These are phyloP conservation scores for Aspergillus novofumigatus DNA, from an alignment of 2,329 filamentous ascomycete species.

Conservation along the genomic window DNA sequence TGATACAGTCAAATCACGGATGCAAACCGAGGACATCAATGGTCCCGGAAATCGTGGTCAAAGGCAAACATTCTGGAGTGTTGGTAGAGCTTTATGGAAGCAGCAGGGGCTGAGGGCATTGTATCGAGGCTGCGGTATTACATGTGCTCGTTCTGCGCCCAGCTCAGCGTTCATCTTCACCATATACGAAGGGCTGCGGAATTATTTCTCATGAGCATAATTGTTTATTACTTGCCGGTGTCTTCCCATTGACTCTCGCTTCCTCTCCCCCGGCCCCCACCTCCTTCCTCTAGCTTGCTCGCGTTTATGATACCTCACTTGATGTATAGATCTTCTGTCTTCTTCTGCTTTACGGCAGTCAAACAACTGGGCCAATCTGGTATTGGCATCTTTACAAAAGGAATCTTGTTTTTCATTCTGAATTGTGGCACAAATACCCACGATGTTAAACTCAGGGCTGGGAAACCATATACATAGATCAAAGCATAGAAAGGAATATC, in stretches of 20 bases:
- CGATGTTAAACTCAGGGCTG: background rate
- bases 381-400: constrained; percentile 7
- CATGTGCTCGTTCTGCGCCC: constrained; percentile 78
- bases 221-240: background rate
- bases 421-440: background rate
- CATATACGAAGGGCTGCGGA: constrained; percentile 82
- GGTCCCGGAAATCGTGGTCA: constrained; percentile 39
- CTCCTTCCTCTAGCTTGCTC: background rate
- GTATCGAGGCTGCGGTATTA: constrained; percentile 94
- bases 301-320: constrained; percentile 17
- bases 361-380: constrained; percentile 10
- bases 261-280: background rate
- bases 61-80: constrained; percentile 66
- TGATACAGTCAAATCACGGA: constrained; percentile 94
- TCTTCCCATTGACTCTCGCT: background rate
- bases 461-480: background rate
- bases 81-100: constrained; percentile 70
- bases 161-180: constrained; percentile 99
- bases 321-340: constrained; percentile 6
- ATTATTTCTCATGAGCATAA: constrained; percentile 48
- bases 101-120: constrained; percentile 77
- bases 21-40: constrained; percentile 77
- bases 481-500: background rate
- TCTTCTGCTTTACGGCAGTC: constrained; percentile 5
- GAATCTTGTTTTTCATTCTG: background rate